phyloP scores from a whole-genome alignment of 108 stramenopile genomes.

The Fragilariopsis cylindrus region DNA sequence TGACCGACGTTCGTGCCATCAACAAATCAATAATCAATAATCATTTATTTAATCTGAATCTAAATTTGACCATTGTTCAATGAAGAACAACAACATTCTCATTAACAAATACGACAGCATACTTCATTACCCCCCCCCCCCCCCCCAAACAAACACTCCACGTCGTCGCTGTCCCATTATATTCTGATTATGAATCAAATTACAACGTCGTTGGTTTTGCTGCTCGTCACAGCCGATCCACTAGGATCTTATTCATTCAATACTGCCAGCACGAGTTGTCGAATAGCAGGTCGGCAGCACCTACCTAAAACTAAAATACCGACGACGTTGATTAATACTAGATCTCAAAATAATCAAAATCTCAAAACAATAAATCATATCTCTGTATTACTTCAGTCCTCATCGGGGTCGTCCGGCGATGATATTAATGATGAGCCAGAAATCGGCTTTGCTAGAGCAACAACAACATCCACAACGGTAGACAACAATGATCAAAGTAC shows the following conservation, averaged over 20 bases:
- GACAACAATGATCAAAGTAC: background rate
- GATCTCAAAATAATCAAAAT: too few relatives aligned
- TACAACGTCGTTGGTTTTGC: background rate
- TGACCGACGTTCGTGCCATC: too few relatives aligned
- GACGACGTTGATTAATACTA: too few relatives aligned
- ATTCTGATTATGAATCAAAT: background rate
- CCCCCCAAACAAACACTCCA: background rate
- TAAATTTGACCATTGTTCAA: background rate
- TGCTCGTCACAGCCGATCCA: background rate
- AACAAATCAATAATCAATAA: too few relatives aligned
- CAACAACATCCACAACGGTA: conserved; percentile 5
- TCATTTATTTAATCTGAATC: too few relatives aligned
- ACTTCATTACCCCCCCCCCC: background rate
- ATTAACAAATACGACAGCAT: background rate
- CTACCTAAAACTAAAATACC: too few relatives aligned
- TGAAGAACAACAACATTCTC: background rate
- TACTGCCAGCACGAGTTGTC: background rate
- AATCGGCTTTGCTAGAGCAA: background rate
- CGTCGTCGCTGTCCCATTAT: background rate
- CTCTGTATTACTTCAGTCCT: too few relatives aligned
- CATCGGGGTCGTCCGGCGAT: too few relatives aligned
- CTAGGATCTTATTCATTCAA: background rate
- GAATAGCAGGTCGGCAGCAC: too few relatives aligned
- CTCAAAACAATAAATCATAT: too few relatives aligned
- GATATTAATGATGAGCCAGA: conserved; percentile 5